Conservation (phyloP, 192 early-diverging fungal genomes). For the Backusella westeae region DNA sequence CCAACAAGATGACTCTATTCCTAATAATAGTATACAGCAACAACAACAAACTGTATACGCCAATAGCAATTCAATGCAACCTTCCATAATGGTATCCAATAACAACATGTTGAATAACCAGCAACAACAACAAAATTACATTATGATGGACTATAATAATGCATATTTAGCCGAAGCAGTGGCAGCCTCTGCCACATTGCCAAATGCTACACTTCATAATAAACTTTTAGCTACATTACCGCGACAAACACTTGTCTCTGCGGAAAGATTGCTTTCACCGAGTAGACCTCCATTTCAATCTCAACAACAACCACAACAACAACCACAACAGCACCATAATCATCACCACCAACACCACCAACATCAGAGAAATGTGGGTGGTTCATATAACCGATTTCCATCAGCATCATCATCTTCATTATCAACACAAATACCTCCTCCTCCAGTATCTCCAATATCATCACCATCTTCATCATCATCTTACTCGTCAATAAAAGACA, state of each 20-base stretch:
- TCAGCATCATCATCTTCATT: not conserved
- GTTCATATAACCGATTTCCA: not conserved
- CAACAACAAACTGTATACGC: not conserved
- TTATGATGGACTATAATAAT: not conserved
- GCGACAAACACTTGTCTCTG: slow-evolving; percentile 10
- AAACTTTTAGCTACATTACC: slow-evolving; percentile 25
- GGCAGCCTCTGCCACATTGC: slow-evolving; percentile 10
- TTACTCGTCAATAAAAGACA: not conserved
- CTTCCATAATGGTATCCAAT: not conserved
- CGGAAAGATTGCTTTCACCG: slow-evolving; percentile 14
- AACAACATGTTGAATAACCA: not conserved
- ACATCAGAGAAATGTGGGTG: not conserved
- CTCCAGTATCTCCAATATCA: not conserved
- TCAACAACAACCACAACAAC: not conserved
- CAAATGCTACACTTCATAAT: slow-evolving; percentile 19
- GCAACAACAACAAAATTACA: not conserved
- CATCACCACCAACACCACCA: not conserved
- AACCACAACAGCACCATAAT: not conserved
- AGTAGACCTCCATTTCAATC: not conserved
- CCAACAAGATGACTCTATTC: not conserved
- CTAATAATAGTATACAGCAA: not conserved
- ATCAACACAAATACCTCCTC: not conserved
- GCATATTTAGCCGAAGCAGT: not conserved
- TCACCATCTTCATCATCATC: not conserved
- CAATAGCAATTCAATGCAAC: not conserved